Percentiles rank a stretch among this genome's conserved stretches.
phyloP scores from a whole-genome alignment of 139 green algal species.

The Chlamydomonas schloesseri region DNA sequence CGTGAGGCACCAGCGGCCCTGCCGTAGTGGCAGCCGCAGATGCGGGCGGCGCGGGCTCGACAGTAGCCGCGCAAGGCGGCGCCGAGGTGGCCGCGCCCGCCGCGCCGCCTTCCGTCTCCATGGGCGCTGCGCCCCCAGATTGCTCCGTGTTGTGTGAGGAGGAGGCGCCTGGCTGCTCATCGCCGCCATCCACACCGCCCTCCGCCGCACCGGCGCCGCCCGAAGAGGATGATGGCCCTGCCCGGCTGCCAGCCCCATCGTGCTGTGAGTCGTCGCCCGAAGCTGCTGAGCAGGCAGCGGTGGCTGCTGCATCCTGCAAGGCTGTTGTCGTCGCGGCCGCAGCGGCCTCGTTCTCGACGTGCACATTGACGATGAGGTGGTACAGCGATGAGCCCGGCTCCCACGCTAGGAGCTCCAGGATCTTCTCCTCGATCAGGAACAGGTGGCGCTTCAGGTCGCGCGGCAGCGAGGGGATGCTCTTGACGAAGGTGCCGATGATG shows the following conservation, averaged over 20 bases:
- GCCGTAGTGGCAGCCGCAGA: no score
- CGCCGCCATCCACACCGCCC: neutral
- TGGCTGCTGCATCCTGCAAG: no score
- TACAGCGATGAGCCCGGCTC: slow-evolving; percentile 75
- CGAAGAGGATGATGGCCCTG: neutral
- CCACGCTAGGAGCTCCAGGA: slow-evolving; percentile 84
- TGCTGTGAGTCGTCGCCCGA: neutral
- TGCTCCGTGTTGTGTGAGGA: neutral
- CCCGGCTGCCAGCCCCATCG: neutral
- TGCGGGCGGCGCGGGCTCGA: no score
- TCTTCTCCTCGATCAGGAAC: slow-evolving; percentile 78
- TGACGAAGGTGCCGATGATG: slow-evolving; percentile 77
- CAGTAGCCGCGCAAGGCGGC: neutral
- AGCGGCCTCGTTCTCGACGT: neutral
- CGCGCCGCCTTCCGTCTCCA: neutral
- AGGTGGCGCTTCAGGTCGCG: slow-evolving; percentile 82
- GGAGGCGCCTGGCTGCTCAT: neutral
- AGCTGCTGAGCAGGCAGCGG: neutral
- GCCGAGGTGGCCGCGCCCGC: neutral
- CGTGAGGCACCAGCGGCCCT: neutral
- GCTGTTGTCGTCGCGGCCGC: neutral
- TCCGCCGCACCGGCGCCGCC: neutral
- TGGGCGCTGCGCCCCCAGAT: neutral
- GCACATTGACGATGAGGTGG: slow-evolving; percentile 41
- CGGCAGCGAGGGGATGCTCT: slow-evolving; percentile 60